phyloP scores from a whole-genome alignment of 1,284 basidiomycete genomes.

The Rhizoctonia solani region DNA sequence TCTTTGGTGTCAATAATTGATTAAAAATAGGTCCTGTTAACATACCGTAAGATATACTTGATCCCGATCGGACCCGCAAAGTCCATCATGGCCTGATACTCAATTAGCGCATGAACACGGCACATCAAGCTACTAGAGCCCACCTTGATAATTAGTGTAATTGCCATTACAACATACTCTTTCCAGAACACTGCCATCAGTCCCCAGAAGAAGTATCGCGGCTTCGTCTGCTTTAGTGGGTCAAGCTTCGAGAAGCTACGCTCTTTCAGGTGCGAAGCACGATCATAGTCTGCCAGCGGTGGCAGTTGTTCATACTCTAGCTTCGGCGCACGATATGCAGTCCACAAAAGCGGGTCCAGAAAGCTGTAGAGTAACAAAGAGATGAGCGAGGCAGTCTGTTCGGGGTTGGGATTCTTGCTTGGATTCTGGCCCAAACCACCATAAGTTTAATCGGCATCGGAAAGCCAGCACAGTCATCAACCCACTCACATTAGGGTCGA shows the following conservation, averaged over 20 bases:
- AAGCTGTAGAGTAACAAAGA: constrained; percentile 46
- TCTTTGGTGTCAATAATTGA: neutral
- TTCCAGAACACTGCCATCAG: constrained; percentile 38
- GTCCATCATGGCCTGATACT: constrained; percentile 23
- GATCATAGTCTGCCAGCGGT: constrained; percentile 38
- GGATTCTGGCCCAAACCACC: constrained; percentile 19
- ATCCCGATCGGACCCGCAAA: constrained; percentile 37
- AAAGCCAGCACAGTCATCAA: constrained; percentile 29
- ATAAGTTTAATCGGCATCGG: constrained; percentile 28
- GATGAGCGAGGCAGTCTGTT: constrained; percentile 48
- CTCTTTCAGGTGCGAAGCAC: constrained; percentile 27
- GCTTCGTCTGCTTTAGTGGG: constrained; percentile 31
- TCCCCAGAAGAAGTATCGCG: constrained; percentile 36
- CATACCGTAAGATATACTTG: constrained; percentile 27
- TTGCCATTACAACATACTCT: constrained; percentile 20
- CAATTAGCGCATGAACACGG: neutral
- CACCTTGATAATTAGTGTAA: neutral
- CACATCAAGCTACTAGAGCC: neutral
- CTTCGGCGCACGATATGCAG: constrained; percentile 35
- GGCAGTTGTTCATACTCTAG: constrained; percentile 39
- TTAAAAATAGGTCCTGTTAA: neutral
- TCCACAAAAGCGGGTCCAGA: constrained; percentile 46
- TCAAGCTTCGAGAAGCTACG: constrained; percentile 32
- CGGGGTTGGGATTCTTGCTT: constrained; percentile 42
- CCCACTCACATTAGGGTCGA: constrained; percentile 42